phyloP scores from a whole-genome alignment of 495 filamentous ascomycete genomes.

The Diplogelasinospora grovesii region DNA sequence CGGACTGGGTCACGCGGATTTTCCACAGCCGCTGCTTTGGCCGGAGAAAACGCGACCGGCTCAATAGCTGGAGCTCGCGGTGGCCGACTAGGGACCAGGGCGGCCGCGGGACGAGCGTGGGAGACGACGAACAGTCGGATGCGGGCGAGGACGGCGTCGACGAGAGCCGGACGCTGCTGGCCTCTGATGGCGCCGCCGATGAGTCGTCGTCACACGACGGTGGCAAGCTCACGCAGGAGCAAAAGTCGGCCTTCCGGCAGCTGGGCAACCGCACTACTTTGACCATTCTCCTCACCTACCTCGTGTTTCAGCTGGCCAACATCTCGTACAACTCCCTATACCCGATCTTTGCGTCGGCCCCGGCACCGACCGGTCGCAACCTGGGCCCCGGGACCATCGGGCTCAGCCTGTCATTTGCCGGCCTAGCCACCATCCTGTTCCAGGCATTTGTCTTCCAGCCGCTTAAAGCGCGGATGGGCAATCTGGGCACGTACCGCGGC shows the following conservation, averaged over 20 bases:
- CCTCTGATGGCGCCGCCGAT: conserved; percentile 17
- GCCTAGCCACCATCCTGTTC: conserved; percentile 77
- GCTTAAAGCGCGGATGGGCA: conserved; percentile 75
- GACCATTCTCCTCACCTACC: conserved; percentile 70
- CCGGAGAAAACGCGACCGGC: conserved; percentile 2
- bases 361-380: conserved; percentile 65
- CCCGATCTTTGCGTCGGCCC: conserved; percentile 77
- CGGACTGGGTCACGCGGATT: conserved; percentile 12
- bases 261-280: conserved; percentile 74
- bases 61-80: conserved; percentile 16
- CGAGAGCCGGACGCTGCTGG: conserved; percentile 21
- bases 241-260: conserved; percentile 39
- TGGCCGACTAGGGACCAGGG: conserved; percentile 21
- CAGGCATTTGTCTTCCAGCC: conserved; percentile 77
- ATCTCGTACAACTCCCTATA: conserved; percentile 87
- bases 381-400: conserved; percentile 78
- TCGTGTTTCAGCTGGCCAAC: conserved; percentile 84
- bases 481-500: conserved; percentile 71
- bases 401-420: conserved; percentile 76
- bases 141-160: conserved; percentile 19
- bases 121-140: conserved; percentile 32
- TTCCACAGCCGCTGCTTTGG: conserved; percentile 9
- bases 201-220: conserved; percentile 22
- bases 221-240: conserved; percentile 19
- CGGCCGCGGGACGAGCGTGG: conserved; percentile 28